A percentile compares a stretch with the other conserved stretches of the same genome.
phyloP scores from a whole-genome alignment of 352 stramenopile genomes.

The Phytophthora boehmeriae region DNA sequence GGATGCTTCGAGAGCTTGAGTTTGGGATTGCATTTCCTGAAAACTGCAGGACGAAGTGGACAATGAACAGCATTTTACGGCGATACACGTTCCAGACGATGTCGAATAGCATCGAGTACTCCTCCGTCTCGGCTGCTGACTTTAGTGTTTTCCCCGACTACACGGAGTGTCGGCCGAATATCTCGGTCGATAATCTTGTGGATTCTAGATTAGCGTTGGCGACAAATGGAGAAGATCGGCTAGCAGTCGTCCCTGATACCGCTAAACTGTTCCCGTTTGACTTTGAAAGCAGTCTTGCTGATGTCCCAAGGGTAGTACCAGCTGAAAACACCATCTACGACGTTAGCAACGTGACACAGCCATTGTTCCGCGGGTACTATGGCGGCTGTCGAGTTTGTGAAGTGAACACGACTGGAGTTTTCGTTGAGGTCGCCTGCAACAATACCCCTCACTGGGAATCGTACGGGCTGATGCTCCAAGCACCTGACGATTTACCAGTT shows the following conservation, averaged over 20 bases:
- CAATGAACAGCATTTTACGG: slow-evolving; percentile 1
- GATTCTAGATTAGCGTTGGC: not conserved
- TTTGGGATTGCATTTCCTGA: not conserved
- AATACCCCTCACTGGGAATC: not conserved
- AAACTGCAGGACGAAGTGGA: not conserved
- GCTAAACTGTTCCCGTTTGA: slow-evolving; percentile 8
- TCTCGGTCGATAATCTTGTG: not conserved
- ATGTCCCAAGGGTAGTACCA: not conserved
- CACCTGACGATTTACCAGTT: slow-evolving; percentile 1
- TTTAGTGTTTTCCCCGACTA: slow-evolving; percentile 13
- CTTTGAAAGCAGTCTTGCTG: slow-evolving; percentile 3
- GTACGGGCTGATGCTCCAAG: slow-evolving; percentile 7
- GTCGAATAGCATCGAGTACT: not conserved
- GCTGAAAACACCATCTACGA: slow-evolving; percentile 1
- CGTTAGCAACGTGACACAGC: not conserved
- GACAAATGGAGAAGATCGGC: slow-evolving; percentile 11
- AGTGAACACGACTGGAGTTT: slow-evolving; percentile 8
- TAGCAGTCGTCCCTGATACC: slow-evolving; percentile 13
- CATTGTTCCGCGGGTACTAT: slow-evolving; percentile 5
- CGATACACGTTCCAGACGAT: slow-evolving; percentile 12
- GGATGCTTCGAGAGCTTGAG: slow-evolving; percentile 10
- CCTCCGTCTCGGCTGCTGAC: slow-evolving; percentile 5
- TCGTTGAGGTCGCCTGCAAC: slow-evolving; percentile 1
- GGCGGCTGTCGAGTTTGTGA: slow-evolving; percentile 5
- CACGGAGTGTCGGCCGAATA: not conserved